Evolutionary conservation across 495 filamentous ascomycete genomes (phyloP).

Genomic region (Hypoxylon trugodes): DNA sequence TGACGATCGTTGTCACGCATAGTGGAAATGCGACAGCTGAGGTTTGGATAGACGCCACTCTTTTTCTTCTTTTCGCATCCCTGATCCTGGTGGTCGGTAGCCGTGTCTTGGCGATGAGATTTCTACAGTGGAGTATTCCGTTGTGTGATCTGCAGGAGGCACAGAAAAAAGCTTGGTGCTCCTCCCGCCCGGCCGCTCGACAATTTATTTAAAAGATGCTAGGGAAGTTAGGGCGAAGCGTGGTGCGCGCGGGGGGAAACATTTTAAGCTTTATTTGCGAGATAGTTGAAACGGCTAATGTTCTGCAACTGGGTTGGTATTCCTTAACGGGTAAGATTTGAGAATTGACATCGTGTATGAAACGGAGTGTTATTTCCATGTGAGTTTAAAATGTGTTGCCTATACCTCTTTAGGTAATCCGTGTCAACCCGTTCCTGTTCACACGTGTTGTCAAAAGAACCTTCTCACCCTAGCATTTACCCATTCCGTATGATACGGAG

Average conservation of each 20-base stretch:
- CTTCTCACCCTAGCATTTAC: too few species aligned
- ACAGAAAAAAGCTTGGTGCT: slow-evolving; percentile 34
- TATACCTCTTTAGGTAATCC: not conserved
- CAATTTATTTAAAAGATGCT: too few species aligned
- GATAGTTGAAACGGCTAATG: slow-evolving; percentile 33
- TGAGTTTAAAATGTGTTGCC: slow-evolving; percentile 12
- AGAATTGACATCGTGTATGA: slow-evolving; percentile 11
- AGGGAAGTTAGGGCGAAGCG: not conserved
- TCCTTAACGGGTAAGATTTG: not conserved
- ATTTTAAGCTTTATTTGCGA: slow-evolving; percentile 17
- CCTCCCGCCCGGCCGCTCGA: too few species aligned
- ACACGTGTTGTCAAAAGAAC: too few species aligned
- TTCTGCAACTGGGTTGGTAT: slow-evolving; percentile 3
- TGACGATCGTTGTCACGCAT: slow-evolving; percentile 25
- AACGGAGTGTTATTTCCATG: too few species aligned
- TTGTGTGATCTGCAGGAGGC: slow-evolving; percentile 31
- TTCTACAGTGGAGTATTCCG: slow-evolving; percentile 19
- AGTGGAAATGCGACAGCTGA: slow-evolving; percentile 25
- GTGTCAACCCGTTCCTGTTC: too few species aligned
- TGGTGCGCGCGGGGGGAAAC: slow-evolving; percentile 28
- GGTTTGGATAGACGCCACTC: slow-evolving; percentile 21
- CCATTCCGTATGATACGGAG: too few species aligned
- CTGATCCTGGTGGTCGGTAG: not conserved
- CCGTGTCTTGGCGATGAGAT: slow-evolving; percentile 34
- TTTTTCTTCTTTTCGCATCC: too few species aligned